Evolutionary conservation across 331 rosid species (phyloP).

Genomic region (Dryas integrifolia): DNA sequence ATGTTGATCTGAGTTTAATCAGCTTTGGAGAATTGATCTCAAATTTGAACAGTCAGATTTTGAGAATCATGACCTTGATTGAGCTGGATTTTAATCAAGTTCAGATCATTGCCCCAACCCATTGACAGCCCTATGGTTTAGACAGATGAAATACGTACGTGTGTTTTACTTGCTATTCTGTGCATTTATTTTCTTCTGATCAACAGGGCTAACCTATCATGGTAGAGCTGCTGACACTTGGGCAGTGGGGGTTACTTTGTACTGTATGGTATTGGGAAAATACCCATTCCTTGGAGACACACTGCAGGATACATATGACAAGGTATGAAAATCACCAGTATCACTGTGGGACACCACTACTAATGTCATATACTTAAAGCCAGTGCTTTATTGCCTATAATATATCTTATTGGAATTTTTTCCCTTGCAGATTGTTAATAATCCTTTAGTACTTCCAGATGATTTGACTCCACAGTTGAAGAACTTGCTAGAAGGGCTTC

Average conservation of each 20-base stretch:
- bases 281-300: conserved; percentile 93
- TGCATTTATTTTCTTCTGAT: background rate
- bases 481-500: conserved; percentile 75
- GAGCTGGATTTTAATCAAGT: background rate
- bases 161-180: no score
- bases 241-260: conserved; percentile 91
- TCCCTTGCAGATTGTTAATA: conserved; percentile 69
- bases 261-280: conserved; percentile 77
- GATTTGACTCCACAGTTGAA: conserved; percentile 61
- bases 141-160: background rate
- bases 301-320: conserved; percentile 87
- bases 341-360: background rate
- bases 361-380: conserved; percentile 6
- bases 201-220: conserved; percentile 66
- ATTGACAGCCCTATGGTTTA: background rate
- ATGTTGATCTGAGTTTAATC: background rate
- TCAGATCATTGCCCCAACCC: background rate
- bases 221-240: conserved; percentile 92
- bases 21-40: background rate
- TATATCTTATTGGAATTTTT: conserved; percentile 22
- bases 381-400: conserved; percentile 18
- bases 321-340: conserved; percentile 39
- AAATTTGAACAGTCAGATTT: background rate
- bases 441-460: conserved; percentile 64
- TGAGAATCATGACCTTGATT: background rate